Percentiles rank a stretch among this genome's conserved stretches.
Evolutionary conservation across 2,329 filamentous ascomycete genomes (phyloP).

Genomic region (Claviceps cyperi): DNA sequence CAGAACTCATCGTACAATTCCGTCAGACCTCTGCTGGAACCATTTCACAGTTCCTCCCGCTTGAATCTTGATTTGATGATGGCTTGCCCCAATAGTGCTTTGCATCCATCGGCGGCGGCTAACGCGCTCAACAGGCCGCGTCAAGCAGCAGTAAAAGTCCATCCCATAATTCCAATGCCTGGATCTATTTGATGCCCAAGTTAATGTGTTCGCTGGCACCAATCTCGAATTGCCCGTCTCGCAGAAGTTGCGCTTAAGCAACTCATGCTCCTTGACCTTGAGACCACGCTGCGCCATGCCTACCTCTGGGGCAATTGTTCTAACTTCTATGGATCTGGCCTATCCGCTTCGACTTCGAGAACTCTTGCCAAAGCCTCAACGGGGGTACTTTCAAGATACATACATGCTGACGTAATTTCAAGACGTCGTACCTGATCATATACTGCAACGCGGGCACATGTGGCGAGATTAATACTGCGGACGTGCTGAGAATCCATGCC

Average conservation of each 20-base stretch:
- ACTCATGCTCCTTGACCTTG: constrained; percentile 99
- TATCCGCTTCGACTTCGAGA: too few species aligned
- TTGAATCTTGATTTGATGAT: constrained; percentile 96
- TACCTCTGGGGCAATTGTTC: too few species aligned
- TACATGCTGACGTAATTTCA: too few species aligned
- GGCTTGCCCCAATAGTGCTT: constrained; percentile 69
- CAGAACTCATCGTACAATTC: constrained; percentile 85
- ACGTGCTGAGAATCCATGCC: not conserved
- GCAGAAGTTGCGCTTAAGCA: constrained; percentile 98
- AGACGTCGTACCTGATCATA: too few species aligned
- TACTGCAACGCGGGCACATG: not conserved
- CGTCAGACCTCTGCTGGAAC: constrained; percentile 96
- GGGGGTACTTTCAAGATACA: too few species aligned
- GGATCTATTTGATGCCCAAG: constrained; percentile 99
- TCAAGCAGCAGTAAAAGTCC: constrained; percentile 99
- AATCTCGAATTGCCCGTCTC: constrained; percentile 99
- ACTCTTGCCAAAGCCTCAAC: too few species aligned
- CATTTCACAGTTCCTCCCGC: constrained; percentile 93
- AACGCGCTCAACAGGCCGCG: constrained; percentile 95
- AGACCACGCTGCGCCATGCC: constrained; percentile 62
- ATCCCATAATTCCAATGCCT: constrained; percentile 98
- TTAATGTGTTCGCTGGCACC: constrained; percentile 99
- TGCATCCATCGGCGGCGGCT: constrained; percentile 85
- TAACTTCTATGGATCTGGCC: too few species aligned
- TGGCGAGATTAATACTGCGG: not conserved